Base-by-base conservation (phyloP, 2,329 filamentous ascomycete genomes). In the Chrysosporium keratinophilum region DNA sequence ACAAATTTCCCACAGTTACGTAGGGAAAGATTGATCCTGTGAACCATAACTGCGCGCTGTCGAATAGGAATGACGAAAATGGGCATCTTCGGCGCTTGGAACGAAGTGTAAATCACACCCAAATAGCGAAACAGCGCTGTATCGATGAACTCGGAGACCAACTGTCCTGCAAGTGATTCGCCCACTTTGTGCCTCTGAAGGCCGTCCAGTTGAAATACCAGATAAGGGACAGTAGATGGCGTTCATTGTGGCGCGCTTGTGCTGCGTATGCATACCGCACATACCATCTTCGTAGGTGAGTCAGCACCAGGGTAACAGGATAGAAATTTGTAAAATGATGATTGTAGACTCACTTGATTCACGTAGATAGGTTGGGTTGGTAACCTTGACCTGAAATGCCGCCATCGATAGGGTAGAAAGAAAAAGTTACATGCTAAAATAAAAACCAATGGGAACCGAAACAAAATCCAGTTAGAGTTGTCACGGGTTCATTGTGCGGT, bases 391-490 rank as follows among this genome's bases (percentile, higher is more conserved):
- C 37, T 14, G 42, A 42, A 19, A 46, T 17, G 14, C 12, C 15
- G 11, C 12, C 15, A 11, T 33, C 31, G 39, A 46, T 52, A 46
- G 31, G 17, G 31, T 46, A 28, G 23, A 28, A 28, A 7, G 15
- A 20, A 35, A 46, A 52, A 46, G 33, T 15, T 33, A 46, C 46
- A 46, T 7, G 43, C 33, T 45, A 45, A 40, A 52, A 40, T 15
- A 42, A 46, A 44, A 52, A 23, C 19, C 9, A 33, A 15, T 41
- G 42, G 34, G 46, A 52, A 52, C 50, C 50, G 50, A 52, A 52
- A 46, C 50, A 34, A 52, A 31, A 52, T 52, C 50, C 41, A 40
- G 41, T 46, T n/a, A 31, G 20, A 52, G 17, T 42, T 15, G 40
- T 39, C 34, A 3, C 41, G 45, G 33, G 10, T 41, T 41, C 42